Base-by-base conservation (phyloP, 352 stramenopile species). In the Halophytophthora polymorphica region DNA sequence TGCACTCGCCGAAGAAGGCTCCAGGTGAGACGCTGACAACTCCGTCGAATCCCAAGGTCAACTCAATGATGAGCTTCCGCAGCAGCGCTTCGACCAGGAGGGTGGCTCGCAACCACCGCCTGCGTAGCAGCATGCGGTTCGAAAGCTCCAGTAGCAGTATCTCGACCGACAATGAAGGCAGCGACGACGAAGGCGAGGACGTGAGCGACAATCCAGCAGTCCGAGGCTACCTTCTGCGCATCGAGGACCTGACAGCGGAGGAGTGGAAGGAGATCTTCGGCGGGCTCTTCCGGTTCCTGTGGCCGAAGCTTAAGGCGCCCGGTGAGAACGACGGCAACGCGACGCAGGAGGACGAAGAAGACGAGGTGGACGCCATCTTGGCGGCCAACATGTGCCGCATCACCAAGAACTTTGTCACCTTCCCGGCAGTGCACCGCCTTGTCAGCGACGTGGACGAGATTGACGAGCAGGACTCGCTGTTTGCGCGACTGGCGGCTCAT, bases 181-280 rank as follows among this genome's bases (percentile, higher is more conserved):
- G 46, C 39, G 56, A 45, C 14, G 61, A 69, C 6, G 61, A 70
- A 12, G 61, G 66, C 6, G 46, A 64, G 28, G 51, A 61, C 6
- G n/a, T 54, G n/a, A 17, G 58, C 2, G 58, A 58, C 18, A 66
- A 77, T 36, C 57, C 64, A 1, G 66, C 66, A 2, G 55, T 78
- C 7, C 73, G 80, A n/a, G 77, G 77, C 13, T 90, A 84, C 54
- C 55, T 90, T 23, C 43, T 88, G 17, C 64, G 73, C 0, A 52
- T 90, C 7, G 77, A 90, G 33, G 80, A 90, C 40, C 64, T 90
- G 28, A 84, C 77, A 1, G 64, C 68, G 39, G 49, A 37, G 0
- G 75, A 88, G 60, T 91, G 81, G 81, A 86, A 76, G 58, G 58
- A 57, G n/a, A 84, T 91, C 51, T 91, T 91, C 58, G 58, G 50